Percentiles rank a stretch among this genome's conserved stretches.
Evolutionary conservation across 768 basidiomycete species (phyloP).

Genomic region (Suillus lakei): DNA sequence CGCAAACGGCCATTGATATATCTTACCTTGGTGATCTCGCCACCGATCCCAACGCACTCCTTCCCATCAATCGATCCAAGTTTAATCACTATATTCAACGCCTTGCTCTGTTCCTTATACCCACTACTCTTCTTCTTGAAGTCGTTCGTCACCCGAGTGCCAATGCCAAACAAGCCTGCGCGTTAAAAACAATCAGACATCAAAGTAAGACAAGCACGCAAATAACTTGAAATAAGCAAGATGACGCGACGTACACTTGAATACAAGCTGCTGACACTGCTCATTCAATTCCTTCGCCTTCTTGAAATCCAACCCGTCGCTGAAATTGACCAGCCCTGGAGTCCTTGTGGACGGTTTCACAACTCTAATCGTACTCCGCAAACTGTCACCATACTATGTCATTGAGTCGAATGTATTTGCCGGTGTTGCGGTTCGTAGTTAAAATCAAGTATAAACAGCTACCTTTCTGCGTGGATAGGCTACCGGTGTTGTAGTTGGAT

Average conservation of each 20-base stretch:
- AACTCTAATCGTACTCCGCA: no score
- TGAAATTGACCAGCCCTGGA: no score
- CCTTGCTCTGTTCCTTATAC: conserved; percentile 67
- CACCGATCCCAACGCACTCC: conserved; percentile 92
- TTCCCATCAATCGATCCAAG: conserved; percentile 72
- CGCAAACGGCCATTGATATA: neutral
- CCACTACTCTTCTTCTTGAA: conserved; percentile 55
- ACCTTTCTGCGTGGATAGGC: no score
- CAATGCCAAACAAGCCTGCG: conserved; percentile 89
- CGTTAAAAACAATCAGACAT: no score
- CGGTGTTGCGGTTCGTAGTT: no score
- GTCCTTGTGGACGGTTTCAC: no score
- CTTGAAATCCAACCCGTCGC: conserved; percentile 77
- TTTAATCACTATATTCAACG: conserved; percentile 96
- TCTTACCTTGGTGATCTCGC: conserved; percentile 81
- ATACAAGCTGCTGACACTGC: conserved; percentile 75
- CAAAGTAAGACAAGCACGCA: no score
- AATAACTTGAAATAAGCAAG: no score
- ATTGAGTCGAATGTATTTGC: no score
- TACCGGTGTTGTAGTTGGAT: no score
- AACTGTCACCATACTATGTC: no score
- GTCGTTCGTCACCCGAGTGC: conserved; percentile 92
- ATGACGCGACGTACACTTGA: conserved; percentile 61
- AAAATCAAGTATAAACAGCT: no score
- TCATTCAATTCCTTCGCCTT: conserved; percentile 71